phyloP scores from a whole-genome alignment of 495 filamentous ascomycete species.

The Penicillium desertorum region DNA sequence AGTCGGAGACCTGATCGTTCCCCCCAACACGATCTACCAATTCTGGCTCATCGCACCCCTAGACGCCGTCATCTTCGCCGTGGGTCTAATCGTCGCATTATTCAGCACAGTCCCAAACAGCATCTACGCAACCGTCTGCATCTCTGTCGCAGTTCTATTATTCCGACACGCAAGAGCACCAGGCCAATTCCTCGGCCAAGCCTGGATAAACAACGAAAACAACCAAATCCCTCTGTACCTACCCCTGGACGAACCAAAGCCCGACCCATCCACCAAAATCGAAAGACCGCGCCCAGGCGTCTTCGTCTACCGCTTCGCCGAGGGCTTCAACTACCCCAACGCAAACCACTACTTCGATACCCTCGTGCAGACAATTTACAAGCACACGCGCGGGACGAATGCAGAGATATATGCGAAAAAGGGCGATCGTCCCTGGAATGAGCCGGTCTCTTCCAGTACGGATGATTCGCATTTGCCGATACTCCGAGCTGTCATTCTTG shows the following conservation, averaged over 20 bases:
- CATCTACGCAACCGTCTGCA: slow-evolving; percentile 76
- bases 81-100: slow-evolving; percentile 84
- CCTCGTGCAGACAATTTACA: slow-evolving; percentile 68
- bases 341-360: slow-evolving; percentile 81
- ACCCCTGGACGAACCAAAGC: slow-evolving; percentile 77
- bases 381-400: slow-evolving; percentile 71
- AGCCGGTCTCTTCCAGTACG: slow-evolving; percentile 68
- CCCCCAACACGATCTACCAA: slow-evolving; percentile 86
- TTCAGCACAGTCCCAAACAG: slow-evolving; percentile 85
- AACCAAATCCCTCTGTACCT: slow-evolving; percentile 70
- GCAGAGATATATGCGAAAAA: slow-evolving; percentile 54
- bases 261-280: slow-evolving; percentile 76
- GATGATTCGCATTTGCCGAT: slow-evolving; percentile 60
- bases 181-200: slow-evolving; percentile 75
- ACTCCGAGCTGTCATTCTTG: slow-evolving; percentile 85
- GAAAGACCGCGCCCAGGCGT: slow-evolving; percentile 80
- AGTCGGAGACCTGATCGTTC: slow-evolving; percentile 88
- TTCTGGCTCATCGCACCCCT: slow-evolving; percentile 90
- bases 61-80: slow-evolving; percentile 87
- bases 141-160: slow-evolving; percentile 71
- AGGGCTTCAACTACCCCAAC: slow-evolving; percentile 93
- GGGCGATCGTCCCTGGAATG: slow-evolving; percentile 92
- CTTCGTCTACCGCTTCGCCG: slow-evolving; percentile 93
- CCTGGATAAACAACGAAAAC: slow-evolving; percentile 51
- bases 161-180: slow-evolving; percentile 78